Conservation (phyloP, 2,329 filamentous ascomycete genomes). For the Botryosphaeria agaves region DNA sequence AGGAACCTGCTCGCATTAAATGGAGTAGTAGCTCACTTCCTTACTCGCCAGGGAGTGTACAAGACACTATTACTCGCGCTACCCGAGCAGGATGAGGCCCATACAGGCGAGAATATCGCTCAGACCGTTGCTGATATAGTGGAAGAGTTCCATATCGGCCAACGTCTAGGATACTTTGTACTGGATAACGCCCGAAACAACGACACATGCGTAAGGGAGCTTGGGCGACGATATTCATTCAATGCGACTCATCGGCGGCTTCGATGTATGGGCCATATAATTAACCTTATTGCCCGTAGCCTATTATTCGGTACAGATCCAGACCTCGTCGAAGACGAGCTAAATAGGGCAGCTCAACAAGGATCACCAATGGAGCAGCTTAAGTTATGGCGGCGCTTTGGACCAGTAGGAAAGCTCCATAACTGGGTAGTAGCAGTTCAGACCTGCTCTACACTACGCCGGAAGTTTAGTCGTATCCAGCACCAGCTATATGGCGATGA, state of each 20-base stretch:
- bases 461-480: conserved; percentile 2
- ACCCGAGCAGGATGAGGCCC: conserved; percentile 3
- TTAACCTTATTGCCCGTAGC: conserved; percentile 5
- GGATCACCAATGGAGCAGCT: conserved; percentile 1
- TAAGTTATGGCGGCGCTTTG: conserved; percentile 3
- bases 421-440: conserved; percentile 4
- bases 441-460: conserved; percentile 1
- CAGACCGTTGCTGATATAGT: conserved; percentile 4
- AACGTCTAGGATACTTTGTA: conserved; percentile 5
- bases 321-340: conserved; percentile 3
- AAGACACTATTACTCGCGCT: conserved; percentile 4
- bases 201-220: conserved; percentile 2
- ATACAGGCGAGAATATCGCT: conserved; percentile 3
- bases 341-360: conserved; percentile 2
- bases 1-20: conserved; percentile 4
- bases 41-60: conserved; percentile 4
- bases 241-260: conserved; percentile 1
- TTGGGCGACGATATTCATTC: conserved; percentile 4
- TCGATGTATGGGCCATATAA: conserved; percentile 4
- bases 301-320: conserved; percentile 4
- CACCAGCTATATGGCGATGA: not conserved
- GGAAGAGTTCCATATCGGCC: conserved; percentile 2
- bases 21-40: conserved; percentile 6
- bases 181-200: conserved; percentile 2
- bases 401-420: conserved; percentile 5